Evolutionary conservation across 163 green algal species (phyloP).

Genomic region (Scenedesmus sp.): DNA sequence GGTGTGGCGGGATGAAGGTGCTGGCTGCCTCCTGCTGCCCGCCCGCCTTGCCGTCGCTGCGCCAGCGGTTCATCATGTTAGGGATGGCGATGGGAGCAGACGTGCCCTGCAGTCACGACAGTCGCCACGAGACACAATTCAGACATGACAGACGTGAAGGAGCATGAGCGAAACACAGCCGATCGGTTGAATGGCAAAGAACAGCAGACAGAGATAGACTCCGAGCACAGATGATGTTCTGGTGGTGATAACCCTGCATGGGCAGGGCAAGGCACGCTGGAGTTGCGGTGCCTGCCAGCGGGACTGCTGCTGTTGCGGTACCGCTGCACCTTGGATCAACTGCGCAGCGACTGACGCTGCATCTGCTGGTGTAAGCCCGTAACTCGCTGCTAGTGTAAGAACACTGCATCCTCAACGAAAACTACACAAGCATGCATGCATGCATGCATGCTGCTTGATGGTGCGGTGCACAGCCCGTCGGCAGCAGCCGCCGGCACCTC

Average conservation of each 20-base stretch:
- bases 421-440: background rate
- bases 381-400: background rate
- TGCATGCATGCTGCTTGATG: background rate
- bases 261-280: background rate
- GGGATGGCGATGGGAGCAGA: constrained; percentile 54
- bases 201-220: too few relatives aligned
- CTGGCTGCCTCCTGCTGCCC: constrained; percentile 17
- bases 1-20: constrained; percentile 50
- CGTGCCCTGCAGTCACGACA: constrained; percentile 33
- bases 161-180: too few relatives aligned
- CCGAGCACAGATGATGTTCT: too few relatives aligned
- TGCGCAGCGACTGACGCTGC: background rate
- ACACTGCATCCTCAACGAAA: background rate
- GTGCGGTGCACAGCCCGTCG: background rate
- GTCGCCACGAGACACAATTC: too few relatives aligned
- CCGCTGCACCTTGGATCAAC: background rate
- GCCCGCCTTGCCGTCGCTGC: constrained; percentile 11
- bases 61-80: constrained; percentile 41
- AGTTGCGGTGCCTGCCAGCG: background rate
- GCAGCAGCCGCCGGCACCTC: background rate
- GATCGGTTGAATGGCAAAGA: too few relatives aligned
- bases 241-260: too few relatives aligned
- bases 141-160: too few relatives aligned
- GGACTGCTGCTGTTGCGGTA: background rate
- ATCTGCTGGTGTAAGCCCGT: too few relatives aligned